Evolutionary conservation across 2,329 filamentous ascomycete genomes (phyloP), one percentile per base, ranked within the genome.

Genomic region (Tolypocladium inflatum): DNA sequence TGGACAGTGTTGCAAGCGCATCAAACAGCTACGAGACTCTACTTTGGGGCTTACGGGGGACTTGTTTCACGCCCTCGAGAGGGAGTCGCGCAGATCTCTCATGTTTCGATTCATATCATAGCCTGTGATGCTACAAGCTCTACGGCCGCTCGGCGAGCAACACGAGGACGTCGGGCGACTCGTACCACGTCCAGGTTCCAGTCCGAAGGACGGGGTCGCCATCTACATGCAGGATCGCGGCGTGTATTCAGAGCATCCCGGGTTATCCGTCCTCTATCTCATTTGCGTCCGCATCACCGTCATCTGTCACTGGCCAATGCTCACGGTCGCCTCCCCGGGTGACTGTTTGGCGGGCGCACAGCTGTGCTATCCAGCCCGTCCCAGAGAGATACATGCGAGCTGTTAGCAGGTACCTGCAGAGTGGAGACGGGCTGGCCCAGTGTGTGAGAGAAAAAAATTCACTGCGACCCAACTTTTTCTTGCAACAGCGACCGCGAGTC

Each of bases 341-440:
- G 48, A 51, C 48, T 51, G 15, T 33, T 51, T 51, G 48, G 30
- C 30, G n/a, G n/a, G n/a, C n/a, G 48, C 30, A 3, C 19, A 11
- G 48, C 3, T 17, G 23, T 11, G 48, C 3, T 17, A 15, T 11
- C 13, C 26, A n/a, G 10, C 35, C 10, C 11, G 9, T 2, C 8
- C 6, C 35, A 11, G n/a, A n/a, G 43, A 59, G 64, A 62, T 70
- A 71, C 69, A 63, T 66, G 54, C 19, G 42, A 61, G 60, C 60
- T 70, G 69, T 62, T 70, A 70, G 65, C 50, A 62, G 62, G 54
- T 67, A 68, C 63, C 39, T 67, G 0, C 43, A 51, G 11, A 51
- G 61, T 58, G 59, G 61, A 35, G 58, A 48, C 58, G 21, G 21
- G 42, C 43, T 55, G 42, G 37, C 52, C 43, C 55, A 39, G 48